These are phyloP conservation scores for Taxawa tesnikishii DNA, from an alignment of 2,329 filamentous ascomycete genomes.

Conservation along the genomic window DNA sequence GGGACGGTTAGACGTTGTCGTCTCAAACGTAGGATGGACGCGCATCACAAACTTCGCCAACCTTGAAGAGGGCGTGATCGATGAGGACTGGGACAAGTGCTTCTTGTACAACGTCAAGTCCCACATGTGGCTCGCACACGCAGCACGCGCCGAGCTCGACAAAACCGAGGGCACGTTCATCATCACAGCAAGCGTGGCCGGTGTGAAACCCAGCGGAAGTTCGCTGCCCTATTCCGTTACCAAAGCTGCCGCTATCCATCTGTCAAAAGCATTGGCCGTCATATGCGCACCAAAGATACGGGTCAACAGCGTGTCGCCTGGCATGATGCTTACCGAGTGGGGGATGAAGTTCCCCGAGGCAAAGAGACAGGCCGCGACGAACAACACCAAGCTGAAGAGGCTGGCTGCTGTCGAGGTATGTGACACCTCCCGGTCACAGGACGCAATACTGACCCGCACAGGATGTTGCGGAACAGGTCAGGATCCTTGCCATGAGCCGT, in stretches of 20 bases:
- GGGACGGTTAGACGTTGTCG: conserved; percentile 35
- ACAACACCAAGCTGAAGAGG: conserved; percentile 12
- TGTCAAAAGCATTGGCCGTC: conserved; percentile 41
- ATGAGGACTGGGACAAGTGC: conserved; percentile 47
- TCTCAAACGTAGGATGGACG: conserved; percentile 28
- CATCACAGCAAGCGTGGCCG: conserved; percentile 51
- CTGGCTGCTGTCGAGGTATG: conserved; percentile 27
- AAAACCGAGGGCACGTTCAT: conserved; percentile 49
- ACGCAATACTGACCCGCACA: conserved; percentile 14
- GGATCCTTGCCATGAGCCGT: conserved; percentile 35
- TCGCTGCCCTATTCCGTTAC: conserved; percentile 33
- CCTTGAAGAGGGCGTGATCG: conserved; percentile 41
- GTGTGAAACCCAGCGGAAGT: conserved; percentile 51
- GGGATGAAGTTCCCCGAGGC: conserved; percentile 33
- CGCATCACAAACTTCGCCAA: conserved; percentile 29
- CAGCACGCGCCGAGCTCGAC: conserved; percentile 42
- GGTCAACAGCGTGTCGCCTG: conserved; percentile 48
- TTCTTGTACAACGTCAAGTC: conserved; percentile 53
- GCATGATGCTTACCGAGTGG: conserved; percentile 35
- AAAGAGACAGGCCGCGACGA: conserved; percentile 25
- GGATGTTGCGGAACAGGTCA: conserved; percentile 43
- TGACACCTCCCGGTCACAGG: no score
- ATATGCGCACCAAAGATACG: conserved; percentile 43
- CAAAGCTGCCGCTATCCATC: conserved; percentile 34
- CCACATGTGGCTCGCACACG: conserved; percentile 48